phyloP scores from a whole-genome alignment of 345 rosid genomes.

The Melaleuca quinquenervia region DNA sequence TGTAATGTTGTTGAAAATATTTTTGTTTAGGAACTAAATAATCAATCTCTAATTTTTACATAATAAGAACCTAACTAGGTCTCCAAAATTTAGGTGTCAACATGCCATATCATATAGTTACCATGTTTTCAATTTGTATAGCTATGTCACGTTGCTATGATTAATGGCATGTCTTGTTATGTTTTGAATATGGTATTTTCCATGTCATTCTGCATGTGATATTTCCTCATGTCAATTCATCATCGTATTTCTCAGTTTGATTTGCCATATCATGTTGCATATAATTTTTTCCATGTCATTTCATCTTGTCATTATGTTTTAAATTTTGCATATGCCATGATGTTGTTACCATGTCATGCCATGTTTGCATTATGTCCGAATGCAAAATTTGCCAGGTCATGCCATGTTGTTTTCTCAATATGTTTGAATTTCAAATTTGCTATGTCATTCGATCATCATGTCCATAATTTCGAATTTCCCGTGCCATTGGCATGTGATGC shows the following conservation, averaged over 20 bases:
- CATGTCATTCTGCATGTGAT: neutral
- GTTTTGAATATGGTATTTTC: neutral
- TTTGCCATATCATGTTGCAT: neutral
- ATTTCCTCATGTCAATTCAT: neutral
- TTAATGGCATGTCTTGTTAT: neutral
- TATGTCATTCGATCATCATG: neutral
- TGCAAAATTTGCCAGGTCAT: too few relatives aligned
- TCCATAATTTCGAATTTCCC: neutral
- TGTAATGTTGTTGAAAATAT: too few relatives aligned
- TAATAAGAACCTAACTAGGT: too few relatives aligned
- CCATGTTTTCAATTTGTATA: neutral
- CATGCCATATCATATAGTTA: neutral
- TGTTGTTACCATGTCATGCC: neutral
- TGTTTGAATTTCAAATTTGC: neutral
- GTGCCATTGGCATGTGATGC: neutral
- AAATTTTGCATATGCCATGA: neutral
- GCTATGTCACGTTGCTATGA: neutral
- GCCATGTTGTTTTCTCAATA: too few relatives aligned
- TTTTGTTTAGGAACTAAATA: too few relatives aligned
- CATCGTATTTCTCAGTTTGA: neutral
- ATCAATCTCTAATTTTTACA: too few relatives aligned
- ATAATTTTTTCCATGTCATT: neutral
- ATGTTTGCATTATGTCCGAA: neutral
- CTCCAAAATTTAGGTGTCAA: too few relatives aligned
- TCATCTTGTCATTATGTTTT: neutral